Conservation (phyloP, 108 stramenopile species). For the Tribonema minus region DNA sequence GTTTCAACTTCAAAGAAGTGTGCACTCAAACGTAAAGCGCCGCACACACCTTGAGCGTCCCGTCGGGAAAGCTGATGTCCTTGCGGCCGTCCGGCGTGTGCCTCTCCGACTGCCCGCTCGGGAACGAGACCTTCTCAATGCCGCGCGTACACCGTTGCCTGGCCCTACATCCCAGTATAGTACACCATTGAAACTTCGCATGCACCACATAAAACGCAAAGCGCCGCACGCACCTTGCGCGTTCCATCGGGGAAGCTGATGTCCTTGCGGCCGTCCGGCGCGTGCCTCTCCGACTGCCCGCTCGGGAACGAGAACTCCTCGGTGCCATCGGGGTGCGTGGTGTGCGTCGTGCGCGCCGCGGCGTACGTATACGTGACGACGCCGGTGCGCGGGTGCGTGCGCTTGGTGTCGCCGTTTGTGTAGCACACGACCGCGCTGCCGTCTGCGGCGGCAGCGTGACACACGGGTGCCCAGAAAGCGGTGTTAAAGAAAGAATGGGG, state of each 20-base stretch:
- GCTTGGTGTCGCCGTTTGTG: conserved; percentile 73
- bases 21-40: too few relatives aligned
- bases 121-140: too few relatives aligned
- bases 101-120: too few relatives aligned
- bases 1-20: too few relatives aligned
- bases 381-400: conserved; percentile 21
- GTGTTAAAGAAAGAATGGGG: too few relatives aligned
- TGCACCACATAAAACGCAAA: too few relatives aligned
- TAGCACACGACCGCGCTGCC: conserved; percentile 64
- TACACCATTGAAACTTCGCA: too few relatives aligned
- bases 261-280: conserved; percentile 3
- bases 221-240: too few relatives aligned
- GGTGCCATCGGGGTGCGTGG: conserved; percentile 31
- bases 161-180: too few relatives aligned
- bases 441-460: conserved; percentile 57
- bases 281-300: conserved; percentile 46
- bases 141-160: too few relatives aligned
- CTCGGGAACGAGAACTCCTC: conserved; percentile 56
- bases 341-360: conserved; percentile 57
- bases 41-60: conserved; percentile 20
- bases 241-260: conserved; percentile 22
- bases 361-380: conserved; percentile 68
- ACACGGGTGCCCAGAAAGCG: too few relatives aligned
- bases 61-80: conserved; percentile 18
- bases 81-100: conserved; percentile 4